phyloP scores from a whole-genome alignment of 257 asterid genomes.

The Salvia splendens region DNA sequence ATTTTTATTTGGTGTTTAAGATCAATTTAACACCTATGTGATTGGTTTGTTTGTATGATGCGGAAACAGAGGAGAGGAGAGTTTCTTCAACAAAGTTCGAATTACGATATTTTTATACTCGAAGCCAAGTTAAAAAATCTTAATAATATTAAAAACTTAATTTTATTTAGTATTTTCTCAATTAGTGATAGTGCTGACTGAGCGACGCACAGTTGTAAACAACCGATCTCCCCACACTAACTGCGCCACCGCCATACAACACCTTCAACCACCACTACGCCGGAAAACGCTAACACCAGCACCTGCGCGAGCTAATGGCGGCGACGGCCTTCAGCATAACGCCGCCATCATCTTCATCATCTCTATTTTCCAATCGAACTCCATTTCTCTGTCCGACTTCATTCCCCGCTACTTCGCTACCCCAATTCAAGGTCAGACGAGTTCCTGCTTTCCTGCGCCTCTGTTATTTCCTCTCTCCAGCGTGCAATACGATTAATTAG shows the following conservation, averaged over 20 bases:
- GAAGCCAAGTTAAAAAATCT: too few species aligned
- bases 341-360: conserved; percentile 51
- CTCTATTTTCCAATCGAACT: conserved; percentile 33
- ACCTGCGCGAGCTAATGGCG: conserved; percentile 37
- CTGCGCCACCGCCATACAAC: conserved; percentile 15
- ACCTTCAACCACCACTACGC: conserved; percentile 18
- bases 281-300: conserved; percentile 6
- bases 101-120: too few species aligned
- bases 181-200: too few species aligned
- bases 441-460: neutral
- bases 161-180: too few species aligned
- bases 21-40: too few species aligned
- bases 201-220: neutral
- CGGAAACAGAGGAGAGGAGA: too few species aligned
- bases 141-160: too few species aligned
- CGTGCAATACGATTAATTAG: conserved; percentile 22
- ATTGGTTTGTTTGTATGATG: too few species aligned
- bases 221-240: neutral
- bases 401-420: conserved; percentile 27
- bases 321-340: conserved; percentile 38
- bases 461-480: neutral
- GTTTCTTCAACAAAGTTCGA: too few species aligned
- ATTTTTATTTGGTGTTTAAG: too few species aligned
- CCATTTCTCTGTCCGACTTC: conserved; percentile 31
- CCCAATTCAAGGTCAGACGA: conserved; percentile 52